Conservation (phyloP, 257 asterid species). For the Jaltomata sinuosa region DNA sequence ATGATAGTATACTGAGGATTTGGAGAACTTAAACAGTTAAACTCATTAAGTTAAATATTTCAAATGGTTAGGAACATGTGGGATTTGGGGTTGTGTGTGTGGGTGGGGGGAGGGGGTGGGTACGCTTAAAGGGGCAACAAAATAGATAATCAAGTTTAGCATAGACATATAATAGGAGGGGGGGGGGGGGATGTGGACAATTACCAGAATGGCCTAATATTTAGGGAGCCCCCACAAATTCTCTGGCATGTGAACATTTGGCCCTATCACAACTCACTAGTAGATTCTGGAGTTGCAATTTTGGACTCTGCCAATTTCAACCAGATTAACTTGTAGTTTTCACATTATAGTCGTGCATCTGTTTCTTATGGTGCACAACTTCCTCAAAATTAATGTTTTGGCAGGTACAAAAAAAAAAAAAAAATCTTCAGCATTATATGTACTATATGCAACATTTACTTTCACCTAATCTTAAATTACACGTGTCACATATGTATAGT, state of each 20-base stretch:
- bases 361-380: not conserved
- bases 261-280: not conserved
- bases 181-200: constrained; percentile 14
- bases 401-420: not conserved
- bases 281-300: not conserved
- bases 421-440: not conserved
- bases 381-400: not conserved
- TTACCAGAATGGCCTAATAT: constrained; percentile 17
- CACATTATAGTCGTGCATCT: not conserved
- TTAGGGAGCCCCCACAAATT: constrained; percentile 8
- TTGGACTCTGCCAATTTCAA: not conserved
- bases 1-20: no score
- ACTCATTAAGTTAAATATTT: not conserved
- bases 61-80: not conserved
- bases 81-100: no score
- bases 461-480: not conserved
- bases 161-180: no score
- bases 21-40: no score
- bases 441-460: not conserved
- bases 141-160: no score
- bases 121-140: no score
- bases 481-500: not conserved
- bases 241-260: constrained; percentile 13
- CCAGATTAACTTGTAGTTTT: not conserved
- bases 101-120: not conserved